These are phyloP conservation scores for Rhizoclosmatium sp. DNA, from an alignment of 192 early-diverging fungal genomes.

Conservation along the genomic window DNA sequence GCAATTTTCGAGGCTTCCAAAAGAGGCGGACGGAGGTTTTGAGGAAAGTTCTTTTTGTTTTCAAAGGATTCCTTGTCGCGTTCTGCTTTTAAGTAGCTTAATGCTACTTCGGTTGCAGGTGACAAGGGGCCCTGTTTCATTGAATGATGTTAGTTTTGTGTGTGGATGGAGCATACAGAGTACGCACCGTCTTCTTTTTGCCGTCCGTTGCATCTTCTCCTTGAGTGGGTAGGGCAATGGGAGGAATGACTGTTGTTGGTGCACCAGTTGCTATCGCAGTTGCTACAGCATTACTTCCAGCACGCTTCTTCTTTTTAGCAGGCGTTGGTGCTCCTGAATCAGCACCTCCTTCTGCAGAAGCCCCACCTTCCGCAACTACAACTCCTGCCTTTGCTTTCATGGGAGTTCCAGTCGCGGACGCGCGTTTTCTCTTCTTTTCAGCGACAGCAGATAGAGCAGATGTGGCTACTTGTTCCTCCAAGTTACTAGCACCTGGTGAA, in stretches of 20 bases:
- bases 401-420: neutral
- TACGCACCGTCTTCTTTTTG: too few relatives aligned
- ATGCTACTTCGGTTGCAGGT: slow-evolving; percentile 16
- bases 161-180: too few relatives aligned
- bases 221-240: too few relatives aligned
- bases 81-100: slow-evolving; percentile 29
- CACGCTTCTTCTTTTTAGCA: slow-evolving; percentile 12
- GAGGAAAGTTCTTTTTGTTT: slow-evolving; percentile 34
- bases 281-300: neutral
- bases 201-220: too few relatives aligned
- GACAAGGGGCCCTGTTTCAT: slow-evolving; percentile 4
- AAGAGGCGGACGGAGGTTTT: slow-evolving; percentile 29
- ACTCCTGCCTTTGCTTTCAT: neutral
- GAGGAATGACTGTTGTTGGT: neutral
- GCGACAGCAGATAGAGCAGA: neutral
- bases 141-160: too few relatives aligned
- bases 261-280: neutral
- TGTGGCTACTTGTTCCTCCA: neutral
- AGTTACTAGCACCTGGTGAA: neutral
- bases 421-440: slow-evolving; percentile 16
- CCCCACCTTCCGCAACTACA: neutral
- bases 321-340: neutral
- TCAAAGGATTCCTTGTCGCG: slow-evolving; percentile 40
- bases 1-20: slow-evolving; percentile 25
- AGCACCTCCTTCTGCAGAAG: neutral